Percentiles rank a stretch among this genome's conserved stretches.
phyloP scores from a whole-genome alignment of 108 stramenopile genomes.

The Cyclostephanos tholiformis region DNA sequence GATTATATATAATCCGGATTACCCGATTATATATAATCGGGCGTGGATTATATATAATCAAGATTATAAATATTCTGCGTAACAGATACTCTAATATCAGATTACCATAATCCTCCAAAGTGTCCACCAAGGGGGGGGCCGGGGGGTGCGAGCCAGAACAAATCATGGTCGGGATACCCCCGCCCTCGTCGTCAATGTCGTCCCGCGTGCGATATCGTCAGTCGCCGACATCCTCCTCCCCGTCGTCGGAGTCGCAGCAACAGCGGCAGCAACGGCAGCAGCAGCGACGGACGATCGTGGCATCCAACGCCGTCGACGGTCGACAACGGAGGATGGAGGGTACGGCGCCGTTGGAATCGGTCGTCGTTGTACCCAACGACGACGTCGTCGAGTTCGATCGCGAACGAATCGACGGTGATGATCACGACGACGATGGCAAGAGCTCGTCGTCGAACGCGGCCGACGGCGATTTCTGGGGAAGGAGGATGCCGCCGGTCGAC shows the following conservation, averaged over 20 bases:
- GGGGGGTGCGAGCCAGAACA: too few species aligned
- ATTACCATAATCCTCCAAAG: too few species aligned
- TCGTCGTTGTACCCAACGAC: neutral
- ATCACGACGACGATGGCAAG: neutral
- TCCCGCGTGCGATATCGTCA: neutral
- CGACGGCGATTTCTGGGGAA: neutral
- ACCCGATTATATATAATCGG: too few species aligned
- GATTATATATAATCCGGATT: too few species aligned
- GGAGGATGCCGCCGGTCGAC: too few species aligned
- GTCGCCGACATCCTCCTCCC: neutral
- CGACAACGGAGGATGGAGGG: neutral
- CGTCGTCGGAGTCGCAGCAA: neutral
- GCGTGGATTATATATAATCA: too few species aligned
- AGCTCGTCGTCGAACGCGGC: neutral
- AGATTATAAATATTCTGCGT: too few species aligned
- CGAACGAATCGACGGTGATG: neutral
- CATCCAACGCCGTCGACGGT: neutral
- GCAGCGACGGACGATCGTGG: neutral
- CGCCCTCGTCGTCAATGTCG: neutral
- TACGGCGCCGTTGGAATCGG: constrained; percentile 1
- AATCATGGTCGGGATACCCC: constrained; percentile 1
- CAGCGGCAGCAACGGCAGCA: neutral
- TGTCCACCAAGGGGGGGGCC: too few species aligned
- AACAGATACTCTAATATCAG: too few species aligned
- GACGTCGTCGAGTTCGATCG: neutral